Base-by-base conservation (phyloP, 768 basidiomycete species). In the Omphalotus guepiniiformis region DNA sequence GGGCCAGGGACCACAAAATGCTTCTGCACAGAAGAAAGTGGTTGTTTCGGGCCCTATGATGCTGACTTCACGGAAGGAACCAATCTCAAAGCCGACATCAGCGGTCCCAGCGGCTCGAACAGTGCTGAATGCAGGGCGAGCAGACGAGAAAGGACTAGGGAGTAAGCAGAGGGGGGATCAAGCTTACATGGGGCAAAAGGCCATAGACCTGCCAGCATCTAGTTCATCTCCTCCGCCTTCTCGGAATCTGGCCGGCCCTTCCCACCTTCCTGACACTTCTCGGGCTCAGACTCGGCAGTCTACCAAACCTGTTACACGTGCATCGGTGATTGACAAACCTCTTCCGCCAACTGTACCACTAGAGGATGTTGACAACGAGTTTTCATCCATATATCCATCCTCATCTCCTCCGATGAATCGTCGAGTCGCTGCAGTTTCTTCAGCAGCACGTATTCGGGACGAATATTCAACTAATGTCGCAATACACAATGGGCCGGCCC, bases 41-140 rank as follows among this genome's bases (percentile, higher is more conserved):
- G 18, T 47, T 18, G 45, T 47, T 23, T 47, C 45, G 32, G 45
- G 35, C 1, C 45, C 45, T 3, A 47, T 47, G 45, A 22, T 34
- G 15, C 45, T 47, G 18, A 26, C 19, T 9, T n/a, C 25, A 16
- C 36, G 16, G 27, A 47, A 26, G 39, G 16, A 40, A 23, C n/a
- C 30, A 23, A 21, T 40, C 23, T 40, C 16, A 18, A 47, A 36
- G 28, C 6, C 11, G 13, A 8, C 9, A 9, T n/a, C 30, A 9
- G 30, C 30, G 38, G 16, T n/a, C 25, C 23, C n/a, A 47, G 12
- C 13, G 15, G 13, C 6, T 16, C 22, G 29, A 34, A 15, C 16
- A 7, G 38, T 34, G 26, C 4, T 18, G 4, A 23, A 34, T 16
- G 13, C 22, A 18, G 45, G 21, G 38, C 18, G 4, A 6, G 21